Percentiles rank a stretch among this genome's conserved stretches.
Conservation (phyloP, 192 early-diverging fungal genomes). For the Backusella sp. region DNA sequence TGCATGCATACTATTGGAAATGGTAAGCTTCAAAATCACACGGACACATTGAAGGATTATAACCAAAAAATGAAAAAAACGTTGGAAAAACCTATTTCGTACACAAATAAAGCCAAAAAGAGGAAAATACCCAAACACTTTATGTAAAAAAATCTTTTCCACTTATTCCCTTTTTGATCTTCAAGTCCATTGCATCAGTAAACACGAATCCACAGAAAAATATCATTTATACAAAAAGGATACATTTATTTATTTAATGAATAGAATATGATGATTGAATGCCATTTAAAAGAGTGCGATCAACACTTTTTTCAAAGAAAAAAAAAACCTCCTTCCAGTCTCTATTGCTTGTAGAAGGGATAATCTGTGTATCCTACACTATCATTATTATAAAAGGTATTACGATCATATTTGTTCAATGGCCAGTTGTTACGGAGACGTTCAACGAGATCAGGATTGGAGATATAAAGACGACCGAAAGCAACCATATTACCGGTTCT, state of each 20-base stretch:
- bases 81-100: too few species aligned
- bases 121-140: too few species aligned
- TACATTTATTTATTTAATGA: neutral
- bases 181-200: neutral
- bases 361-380: slow-evolving; percentile 35
- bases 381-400: slow-evolving; percentile 21
- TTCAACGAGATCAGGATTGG: slow-evolving; percentile 36
- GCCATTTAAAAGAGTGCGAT: neutral
- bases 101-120: too few species aligned
- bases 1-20: too few species aligned
- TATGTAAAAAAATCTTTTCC: too few species aligned
- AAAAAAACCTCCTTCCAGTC: neutral
- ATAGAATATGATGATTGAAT: neutral
- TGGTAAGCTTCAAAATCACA: too few species aligned
- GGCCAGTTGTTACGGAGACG: slow-evolving; percentile 25
- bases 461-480: slow-evolving; percentile 33
- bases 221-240: neutral
- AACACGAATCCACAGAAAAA: neutral
- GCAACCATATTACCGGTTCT: slow-evolving; percentile 23
- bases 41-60: too few species aligned
- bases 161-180: too few species aligned
- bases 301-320: neutral
- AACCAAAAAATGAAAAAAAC: too few species aligned
- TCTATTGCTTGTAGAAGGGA: slow-evolving; percentile 20
- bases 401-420: slow-evolving; percentile 30